These are phyloP conservation scores for Paecilomyces fulvus DNA, from an alignment of 2,329 filamentous ascomycete genomes.

Conservation along the genomic window DNA sequence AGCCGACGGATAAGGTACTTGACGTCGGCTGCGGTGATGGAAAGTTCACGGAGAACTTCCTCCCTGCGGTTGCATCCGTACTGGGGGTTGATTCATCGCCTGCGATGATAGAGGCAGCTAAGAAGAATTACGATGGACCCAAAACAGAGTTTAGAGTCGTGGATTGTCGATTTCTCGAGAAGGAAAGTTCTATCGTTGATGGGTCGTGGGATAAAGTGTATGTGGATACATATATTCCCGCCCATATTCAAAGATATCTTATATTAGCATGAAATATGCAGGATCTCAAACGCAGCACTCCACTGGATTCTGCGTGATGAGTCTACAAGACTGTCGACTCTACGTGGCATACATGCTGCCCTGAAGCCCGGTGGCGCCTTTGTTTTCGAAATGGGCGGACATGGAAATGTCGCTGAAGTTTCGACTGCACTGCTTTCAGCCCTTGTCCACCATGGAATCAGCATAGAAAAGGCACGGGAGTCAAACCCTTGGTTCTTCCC, in stretches of 20 bases:
- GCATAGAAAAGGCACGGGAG: conserved; percentile 41
- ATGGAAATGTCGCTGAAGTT: conserved; percentile 60
- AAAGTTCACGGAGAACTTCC: conserved; percentile 49
- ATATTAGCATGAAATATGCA: conserved; percentile 4
- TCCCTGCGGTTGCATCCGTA: conserved; percentile 41
- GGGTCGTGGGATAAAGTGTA: conserved; percentile 45
- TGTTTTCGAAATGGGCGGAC: conserved; percentile 63
- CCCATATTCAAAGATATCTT: neutral
- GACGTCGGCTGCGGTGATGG: conserved; percentile 61
- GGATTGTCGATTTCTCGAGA: conserved; percentile 28
- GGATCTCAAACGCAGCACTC: conserved; percentile 56
- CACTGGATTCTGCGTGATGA: conserved; percentile 55
- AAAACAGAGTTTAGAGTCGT: conserved; percentile 22
- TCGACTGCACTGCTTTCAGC: conserved; percentile 49
- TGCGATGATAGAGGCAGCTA: conserved; percentile 50
- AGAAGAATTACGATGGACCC: conserved; percentile 29
- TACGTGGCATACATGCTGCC: conserved; percentile 43
- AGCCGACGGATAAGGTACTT: conserved; percentile 50
- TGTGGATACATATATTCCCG: conserved; percentile 1
- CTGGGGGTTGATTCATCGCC: conserved; percentile 53
- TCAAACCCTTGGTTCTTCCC: conserved; percentile 66
- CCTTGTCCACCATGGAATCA: conserved; percentile 43
- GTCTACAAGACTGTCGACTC: conserved; percentile 42
- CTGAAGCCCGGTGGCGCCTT: conserved; percentile 51
- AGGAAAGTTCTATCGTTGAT: conserved; percentile 14